phyloP scores from a whole-genome alignment of 2,329 filamentous ascomycete genomes.

The Plenodomus biglobosus region DNA sequence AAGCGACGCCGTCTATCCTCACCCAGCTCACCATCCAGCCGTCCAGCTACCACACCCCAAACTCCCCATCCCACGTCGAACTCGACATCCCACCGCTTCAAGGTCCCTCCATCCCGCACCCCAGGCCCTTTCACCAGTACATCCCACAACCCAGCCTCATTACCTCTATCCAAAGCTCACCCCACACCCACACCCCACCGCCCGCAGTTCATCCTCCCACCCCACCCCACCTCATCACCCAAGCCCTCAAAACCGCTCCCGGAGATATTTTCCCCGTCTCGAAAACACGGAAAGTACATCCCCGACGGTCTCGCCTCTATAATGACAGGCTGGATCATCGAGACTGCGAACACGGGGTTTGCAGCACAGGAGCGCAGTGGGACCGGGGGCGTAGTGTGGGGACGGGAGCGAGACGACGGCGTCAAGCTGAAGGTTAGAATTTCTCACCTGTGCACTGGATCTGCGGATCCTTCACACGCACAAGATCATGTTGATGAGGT shows the following conservation, averaged over 20 bases:
- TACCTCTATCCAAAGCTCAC: neutral
- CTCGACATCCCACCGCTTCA: constrained; percentile 30
- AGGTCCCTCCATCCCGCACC: constrained; percentile 18
- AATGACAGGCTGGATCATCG: constrained; percentile 55
- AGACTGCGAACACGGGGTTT: constrained; percentile 36
- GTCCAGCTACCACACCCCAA: constrained; percentile 5
- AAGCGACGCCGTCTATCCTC: constrained; percentile 10
- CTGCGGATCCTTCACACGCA: too few species aligned
- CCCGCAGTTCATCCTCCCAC: constrained; percentile 45
- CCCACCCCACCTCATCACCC: constrained; percentile 30
- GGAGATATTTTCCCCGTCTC: constrained; percentile 57
- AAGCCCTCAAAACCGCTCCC: constrained; percentile 46
- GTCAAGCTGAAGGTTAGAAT: constrained; percentile 22
- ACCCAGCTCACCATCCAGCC: constrained; percentile 9
- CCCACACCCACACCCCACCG: constrained; percentile 16
- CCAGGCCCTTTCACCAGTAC: constrained; percentile 14
- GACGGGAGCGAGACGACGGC: constrained; percentile 27
- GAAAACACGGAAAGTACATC: constrained; percentile 53
- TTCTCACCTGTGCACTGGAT: too few species aligned
- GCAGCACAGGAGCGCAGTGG: constrained; percentile 13
- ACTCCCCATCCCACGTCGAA: constrained; percentile 11
- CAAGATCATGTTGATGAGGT: too few species aligned
- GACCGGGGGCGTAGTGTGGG: constrained; percentile 9
- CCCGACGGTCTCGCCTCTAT: constrained; percentile 53
- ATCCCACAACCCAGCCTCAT: neutral